These are phyloP conservation scores for Malbranchea zuffiana DNA, from an alignment of 2,329 filamentous ascomycete species.

Conservation along the genomic window DNA sequence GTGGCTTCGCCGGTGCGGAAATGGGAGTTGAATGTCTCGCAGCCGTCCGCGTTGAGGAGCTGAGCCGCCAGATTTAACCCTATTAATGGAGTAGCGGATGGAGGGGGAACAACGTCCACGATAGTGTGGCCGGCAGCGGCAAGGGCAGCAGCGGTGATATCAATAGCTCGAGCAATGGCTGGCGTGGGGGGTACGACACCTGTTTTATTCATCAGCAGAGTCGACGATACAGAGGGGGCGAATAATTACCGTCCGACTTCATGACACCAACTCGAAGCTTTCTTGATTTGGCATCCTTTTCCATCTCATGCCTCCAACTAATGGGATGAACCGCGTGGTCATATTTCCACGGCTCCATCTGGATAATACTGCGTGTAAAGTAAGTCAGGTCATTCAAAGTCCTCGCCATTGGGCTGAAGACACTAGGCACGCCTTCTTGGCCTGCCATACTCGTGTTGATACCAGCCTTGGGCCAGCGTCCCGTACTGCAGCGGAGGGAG, in stretches of 20 bases:
- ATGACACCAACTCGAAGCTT: conserved; percentile 65
- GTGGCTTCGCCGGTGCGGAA: conserved; percentile 68
- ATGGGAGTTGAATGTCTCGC: conserved; percentile 65
- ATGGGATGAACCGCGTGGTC: conserved; percentile 78
- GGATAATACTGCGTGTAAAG: conserved; percentile 66
- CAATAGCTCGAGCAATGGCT: conserved; percentile 66
- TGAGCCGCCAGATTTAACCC: conserved; percentile 66
- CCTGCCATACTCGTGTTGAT: conserved; percentile 82
- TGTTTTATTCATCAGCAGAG: conserved; percentile 13
- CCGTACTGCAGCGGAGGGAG: conserved; percentile 73
- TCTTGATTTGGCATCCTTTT: conserved; percentile 49
- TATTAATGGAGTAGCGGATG: conserved; percentile 64
- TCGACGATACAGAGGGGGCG: not conserved
- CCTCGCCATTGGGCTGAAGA: conserved; percentile 86
- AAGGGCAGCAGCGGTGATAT: conserved; percentile 59
- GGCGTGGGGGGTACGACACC: conserved; percentile 76
- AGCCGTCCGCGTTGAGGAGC: conserved; percentile 75
- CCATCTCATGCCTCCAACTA: conserved; percentile 58
- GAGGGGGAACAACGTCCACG: conserved; percentile 52
- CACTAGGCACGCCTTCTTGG: conserved; percentile 78
- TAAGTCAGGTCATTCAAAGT: conserved; percentile 74
- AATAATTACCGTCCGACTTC: conserved; percentile 51
- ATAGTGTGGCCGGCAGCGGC: conserved; percentile 64
- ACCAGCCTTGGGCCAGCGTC: conserved; percentile 78
- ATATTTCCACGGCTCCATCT: conserved; percentile 80